These are phyloP conservation scores for Phanerodontia chrysosporium DNA, from an alignment of 768 basidiomycete species.

Conservation along the genomic window DNA sequence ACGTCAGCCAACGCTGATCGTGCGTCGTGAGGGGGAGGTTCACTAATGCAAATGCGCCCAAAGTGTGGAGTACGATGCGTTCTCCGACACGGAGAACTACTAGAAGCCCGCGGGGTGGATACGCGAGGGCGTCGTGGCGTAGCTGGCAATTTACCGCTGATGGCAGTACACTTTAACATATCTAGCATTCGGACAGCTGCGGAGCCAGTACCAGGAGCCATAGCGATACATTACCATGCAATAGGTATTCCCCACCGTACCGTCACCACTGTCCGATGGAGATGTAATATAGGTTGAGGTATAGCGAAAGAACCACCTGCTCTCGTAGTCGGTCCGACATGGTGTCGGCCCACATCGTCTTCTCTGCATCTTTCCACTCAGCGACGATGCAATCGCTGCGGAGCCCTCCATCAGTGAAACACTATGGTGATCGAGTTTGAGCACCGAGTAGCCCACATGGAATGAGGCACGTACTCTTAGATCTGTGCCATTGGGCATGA, in stretches of 20 bases:
- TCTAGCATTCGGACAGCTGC: background rate
- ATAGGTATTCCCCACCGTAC: background rate
- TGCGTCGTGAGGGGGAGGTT: background rate
- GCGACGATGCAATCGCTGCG: background rate
- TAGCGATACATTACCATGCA: background rate
- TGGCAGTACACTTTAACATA: background rate
- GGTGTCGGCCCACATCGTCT: background rate
- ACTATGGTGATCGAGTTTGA: background rate
- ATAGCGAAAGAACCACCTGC: background rate
- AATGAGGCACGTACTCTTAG: constrained; percentile 50
- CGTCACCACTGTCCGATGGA: background rate
- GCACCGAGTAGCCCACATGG: too few relatives aligned
- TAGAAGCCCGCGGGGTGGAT: background rate
- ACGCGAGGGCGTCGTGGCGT: constrained; percentile 6
- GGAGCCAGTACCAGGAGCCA: background rate
- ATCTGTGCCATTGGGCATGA: constrained; percentile 37
- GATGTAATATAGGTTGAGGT: background rate
- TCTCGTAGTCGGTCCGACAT: background rate
- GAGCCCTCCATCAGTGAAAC: background rate
- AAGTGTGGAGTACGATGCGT: background rate
- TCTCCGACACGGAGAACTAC: background rate
- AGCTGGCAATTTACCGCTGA: background rate
- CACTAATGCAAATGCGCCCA: background rate
- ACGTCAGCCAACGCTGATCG: background rate
- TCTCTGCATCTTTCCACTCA: background rate